A percentile compares a stretch with the other conserved stretches of the same genome.
Evolutionary conservation across 805 yeast species (phyloP).

Genomic region (Sugiyamaella floridensis): DNA sequence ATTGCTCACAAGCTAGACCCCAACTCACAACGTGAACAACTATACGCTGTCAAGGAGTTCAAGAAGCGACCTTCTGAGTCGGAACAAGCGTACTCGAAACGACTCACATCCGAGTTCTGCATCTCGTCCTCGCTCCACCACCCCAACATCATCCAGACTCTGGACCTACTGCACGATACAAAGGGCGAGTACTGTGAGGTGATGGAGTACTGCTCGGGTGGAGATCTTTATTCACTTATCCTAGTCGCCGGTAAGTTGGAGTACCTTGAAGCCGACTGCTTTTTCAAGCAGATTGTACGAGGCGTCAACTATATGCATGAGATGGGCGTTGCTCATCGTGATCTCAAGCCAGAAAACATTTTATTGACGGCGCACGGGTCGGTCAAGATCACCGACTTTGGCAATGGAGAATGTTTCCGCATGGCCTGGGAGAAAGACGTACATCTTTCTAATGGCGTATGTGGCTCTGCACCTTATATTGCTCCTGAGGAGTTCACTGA

Average conservation of each 20-base stretch:
- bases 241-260: conserved; percentile 48
- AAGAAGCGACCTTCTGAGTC: conserved; percentile 53
- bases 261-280: conserved; percentile 73
- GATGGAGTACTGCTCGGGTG: conserved; percentile 91
- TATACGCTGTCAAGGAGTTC: conserved; percentile 71
- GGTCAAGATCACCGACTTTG: conserved; percentile 74
- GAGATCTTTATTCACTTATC: conserved; percentile 61
- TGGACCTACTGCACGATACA: conserved; percentile 69
- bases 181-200: conserved; percentile 71
- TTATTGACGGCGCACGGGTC: conserved; percentile 58
- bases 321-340: conserved; percentile 91
- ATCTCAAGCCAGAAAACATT: conserved; percentile 83
- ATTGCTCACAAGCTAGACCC: conserved; percentile 59
- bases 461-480: conserved; percentile 86
- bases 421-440: conserved; percentile 78
- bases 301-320: conserved; percentile 81
- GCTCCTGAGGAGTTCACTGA: conserved; percentile 76
- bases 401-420: conserved; percentile 81
- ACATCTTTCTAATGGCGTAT: conserved; percentile 56
- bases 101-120: conserved; percentile 85
- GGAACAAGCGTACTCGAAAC: conserved; percentile 49
- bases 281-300: conserved; percentile 72
- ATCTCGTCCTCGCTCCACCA: conserved; percentile 69
- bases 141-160: conserved; percentile 66
- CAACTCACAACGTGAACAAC: conserved; percentile 34